Evolutionary conservation across 805 yeast species (phyloP), one percentile per base, ranked within the genome.

Genomic region (Torulaspora maleeae): DNA sequence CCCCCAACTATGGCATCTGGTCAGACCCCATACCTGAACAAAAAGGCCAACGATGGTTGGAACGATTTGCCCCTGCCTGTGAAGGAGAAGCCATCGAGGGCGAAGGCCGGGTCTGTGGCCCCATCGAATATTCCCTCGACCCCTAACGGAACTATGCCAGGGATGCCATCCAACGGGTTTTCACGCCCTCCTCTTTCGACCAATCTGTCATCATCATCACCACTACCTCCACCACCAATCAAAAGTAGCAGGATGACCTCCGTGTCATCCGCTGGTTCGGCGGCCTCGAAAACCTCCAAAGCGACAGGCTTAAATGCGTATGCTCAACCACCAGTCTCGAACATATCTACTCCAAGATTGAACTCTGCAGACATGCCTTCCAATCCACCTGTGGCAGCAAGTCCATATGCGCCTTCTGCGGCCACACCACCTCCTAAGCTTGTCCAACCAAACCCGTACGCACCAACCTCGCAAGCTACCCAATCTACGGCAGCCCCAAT

Each of bases 71-170:
- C 69, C 34, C 38, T 64, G 24, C 59, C 58, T 11, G 58, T 63
- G 6, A 59, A 59, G 29, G 66, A 59, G 24, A 55, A 52, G 40
- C 61, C 63, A 27, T 53, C 56, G 9, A 61, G 69, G 48, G 68
- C 67, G 10, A 64, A 65, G 34, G 60, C 68, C 5, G 63, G 66
- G 17, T 64, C 72, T 1, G 70, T 75, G 25, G 69, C 69, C 11
- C 64, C 67, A 35, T 46, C 48, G 11, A 44, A 50, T 29, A 32
- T 46, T 9, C 45, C 58, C 41, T 38, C 51, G 6, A 42, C 56
- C 19, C 35, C 51, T 3, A 30, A 48, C 15, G 38, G 51, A 5
- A 19, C 30, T 7, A 36, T 44, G 13, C 47, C 46, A n/a, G 50
- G 53, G 19, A 35, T 49, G 17, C 39, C 52, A 7, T 36, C 43